Evolutionary conservation across 345 rosid genomes (phyloP), one percentile per base, ranked within the genome.

Genomic region (Gossypium mustelinum): DNA sequence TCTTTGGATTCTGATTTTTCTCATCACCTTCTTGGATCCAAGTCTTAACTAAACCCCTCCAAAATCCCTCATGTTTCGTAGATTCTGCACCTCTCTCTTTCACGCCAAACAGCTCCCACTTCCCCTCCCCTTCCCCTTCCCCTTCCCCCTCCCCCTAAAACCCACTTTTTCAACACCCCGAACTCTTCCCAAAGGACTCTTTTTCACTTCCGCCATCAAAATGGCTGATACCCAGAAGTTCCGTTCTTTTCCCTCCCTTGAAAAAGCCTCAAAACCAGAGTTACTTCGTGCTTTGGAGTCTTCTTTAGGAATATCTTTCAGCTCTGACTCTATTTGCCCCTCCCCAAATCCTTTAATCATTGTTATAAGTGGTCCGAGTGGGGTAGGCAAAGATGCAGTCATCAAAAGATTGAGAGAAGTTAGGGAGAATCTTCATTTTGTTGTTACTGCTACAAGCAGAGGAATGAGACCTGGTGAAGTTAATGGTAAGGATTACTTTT

Each of bases 351-450:
- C 96, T 66, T 60, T 92, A 77, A 67, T 94, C 70, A 81, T 92
- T 41, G 98, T 94, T 4, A 87, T 94, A 24, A 87, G 95, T 34
- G 98, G 98, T 9, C 97, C 98, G 0, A 92, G 97, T 57, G 97
- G 98, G 24, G 98, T 91, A 1, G 98, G 98, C 14, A 94, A 94
- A 82, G 98, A 94, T 67, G 90, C 98, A 2, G 90, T 94, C 56
- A 92, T 94, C 76, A 87, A 73, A 18, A 86, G 84, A 55, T 86
- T 94, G 68, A 82, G 86, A 60, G 91, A 94, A 68, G 79, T 73
- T 0, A 81, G 97, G 5, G 65, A 84, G 18, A 80, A 83, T 54
- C 82, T 92, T 41, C 97, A 89, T 74, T 94, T 92, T 63, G 97
- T 91, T 12, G 98, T 94, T 11, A 94, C 98, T 3, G 97, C 98